phyloP scores from a whole-genome alignment of 1,139 yeast species.

The Arxiozyma heterogenica region DNA sequence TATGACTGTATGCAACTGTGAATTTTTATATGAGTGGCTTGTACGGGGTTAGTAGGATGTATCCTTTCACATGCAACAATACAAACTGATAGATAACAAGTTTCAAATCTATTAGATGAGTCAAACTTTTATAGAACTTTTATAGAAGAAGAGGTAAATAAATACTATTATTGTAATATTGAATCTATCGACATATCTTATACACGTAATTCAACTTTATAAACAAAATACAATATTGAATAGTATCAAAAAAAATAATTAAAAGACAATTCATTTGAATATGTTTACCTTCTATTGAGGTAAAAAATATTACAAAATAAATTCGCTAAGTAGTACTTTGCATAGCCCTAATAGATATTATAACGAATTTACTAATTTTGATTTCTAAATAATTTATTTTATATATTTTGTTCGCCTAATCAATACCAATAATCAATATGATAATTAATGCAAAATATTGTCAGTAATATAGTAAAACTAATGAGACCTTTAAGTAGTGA shows the following conservation, averaged over 20 bases:
- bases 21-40: no score
- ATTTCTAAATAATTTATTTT: constrained; percentile 33
- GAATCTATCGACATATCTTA: constrained; percentile 6
- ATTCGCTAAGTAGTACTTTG: constrained; percentile 84
- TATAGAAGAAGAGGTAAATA: no score
- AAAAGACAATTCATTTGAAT: constrained; percentile 81
- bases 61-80: no score
- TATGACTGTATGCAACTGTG: no score
- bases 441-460: constrained; percentile 38
- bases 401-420: constrained; percentile 39
- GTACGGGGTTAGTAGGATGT: no score
- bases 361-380: constrained; percentile 45
- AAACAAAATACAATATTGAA: constrained; percentile 54
- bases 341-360: constrained; percentile 65
- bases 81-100: no score
- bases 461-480: constrained; percentile 40
- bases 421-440: constrained; percentile 52
- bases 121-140: not conserved
- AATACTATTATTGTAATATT: not conserved
- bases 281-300: constrained; percentile 51
- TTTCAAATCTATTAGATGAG: not conserved
- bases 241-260: constrained; percentile 53
- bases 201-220: constrained; percentile 35
- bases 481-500: constrained; percentile 58
- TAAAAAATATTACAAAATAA: constrained; percentile 75